Conservation (phyloP, 306 rosid genomes). For the Trifolium repens region DNA sequence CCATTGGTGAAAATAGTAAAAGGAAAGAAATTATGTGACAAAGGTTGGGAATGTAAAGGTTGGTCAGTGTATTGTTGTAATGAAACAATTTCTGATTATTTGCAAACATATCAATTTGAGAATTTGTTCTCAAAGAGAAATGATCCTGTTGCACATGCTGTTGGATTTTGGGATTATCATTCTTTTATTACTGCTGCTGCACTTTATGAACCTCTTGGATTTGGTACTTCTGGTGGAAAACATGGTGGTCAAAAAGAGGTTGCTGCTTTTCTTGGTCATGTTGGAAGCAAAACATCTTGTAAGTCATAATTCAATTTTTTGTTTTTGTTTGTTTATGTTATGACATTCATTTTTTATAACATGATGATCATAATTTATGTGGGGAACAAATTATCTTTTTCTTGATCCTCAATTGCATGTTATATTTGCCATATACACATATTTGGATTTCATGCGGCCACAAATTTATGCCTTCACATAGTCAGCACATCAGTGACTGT, state of each 20-base stretch:
- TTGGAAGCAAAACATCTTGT: slow-evolving; percentile 95
- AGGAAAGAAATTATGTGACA: slow-evolving; percentile 80
- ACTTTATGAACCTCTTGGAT: slow-evolving; percentile 75
- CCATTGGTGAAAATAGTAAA: slow-evolving; percentile 66
- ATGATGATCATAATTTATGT: not conserved
- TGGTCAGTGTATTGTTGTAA: slow-evolving; percentile 82
- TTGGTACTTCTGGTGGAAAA: slow-evolving; percentile 85
- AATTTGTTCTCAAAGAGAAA: slow-evolving; percentile 78
- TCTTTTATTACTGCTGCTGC: slow-evolving; percentile 83
- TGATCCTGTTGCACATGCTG: slow-evolving; percentile 84
- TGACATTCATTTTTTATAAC: not conserved
- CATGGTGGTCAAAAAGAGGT: slow-evolving; percentile 74
- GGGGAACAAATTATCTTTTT: not conserved
- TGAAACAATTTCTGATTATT: slow-evolving; percentile 74
- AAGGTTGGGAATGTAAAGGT: slow-evolving; percentile 89
- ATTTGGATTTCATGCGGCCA: too few species aligned
- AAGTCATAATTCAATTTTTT: slow-evolving; percentile 40
- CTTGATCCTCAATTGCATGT: not conserved
- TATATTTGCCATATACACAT: not conserved
- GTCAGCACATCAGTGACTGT: not conserved
- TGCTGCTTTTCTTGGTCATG: slow-evolving; percentile 92
- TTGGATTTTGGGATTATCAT: slow-evolving; percentile 86
- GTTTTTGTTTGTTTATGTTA: not conserved
- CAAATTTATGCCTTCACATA: not conserved
- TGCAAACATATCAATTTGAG: slow-evolving; percentile 85